phyloP scores from a whole-genome alignment of 352 stramenopile species.

The Phytopythium aichiense region DNA sequence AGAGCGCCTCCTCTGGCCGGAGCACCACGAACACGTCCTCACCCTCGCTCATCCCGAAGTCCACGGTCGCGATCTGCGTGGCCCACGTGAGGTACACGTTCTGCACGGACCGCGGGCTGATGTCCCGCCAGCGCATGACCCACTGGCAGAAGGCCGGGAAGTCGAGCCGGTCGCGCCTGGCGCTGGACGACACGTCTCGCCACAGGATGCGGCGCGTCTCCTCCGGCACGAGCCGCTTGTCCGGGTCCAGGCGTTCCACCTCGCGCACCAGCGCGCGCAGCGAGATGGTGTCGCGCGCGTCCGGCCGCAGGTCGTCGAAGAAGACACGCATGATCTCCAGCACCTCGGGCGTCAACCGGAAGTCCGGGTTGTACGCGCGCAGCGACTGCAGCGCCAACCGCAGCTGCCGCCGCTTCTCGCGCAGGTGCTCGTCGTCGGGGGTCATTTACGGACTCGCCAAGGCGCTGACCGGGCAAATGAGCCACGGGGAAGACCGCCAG shows the following conservation, averaged over 20 bases:
- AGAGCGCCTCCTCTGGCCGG: slow-evolving; percentile 27
- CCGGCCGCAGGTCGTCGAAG: slow-evolving; percentile 63
- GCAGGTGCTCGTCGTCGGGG: slow-evolving; percentile 6
- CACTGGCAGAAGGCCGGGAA: slow-evolving; percentile 71
- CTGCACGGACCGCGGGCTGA: slow-evolving; percentile 55
- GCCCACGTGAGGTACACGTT: slow-evolving; percentile 80
- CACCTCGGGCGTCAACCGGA: slow-evolving; percentile 75
- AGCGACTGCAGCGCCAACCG: slow-evolving; percentile 57
- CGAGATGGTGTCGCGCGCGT: slow-evolving; percentile 45
- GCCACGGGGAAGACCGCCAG: not conserved
- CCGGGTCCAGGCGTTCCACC: slow-evolving; percentile 62
- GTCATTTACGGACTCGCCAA: not conserved
- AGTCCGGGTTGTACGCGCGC: slow-evolving; percentile 79
- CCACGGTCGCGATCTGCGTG: slow-evolving; percentile 55
- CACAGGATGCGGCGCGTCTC: slow-evolving; percentile 43
- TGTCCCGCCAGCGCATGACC: slow-evolving; percentile 79
- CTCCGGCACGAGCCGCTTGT: slow-evolving; percentile 32
- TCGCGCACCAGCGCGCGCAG: slow-evolving; percentile 48
- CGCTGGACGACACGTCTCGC: slow-evolving; percentile 25
- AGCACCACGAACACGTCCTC: slow-evolving; percentile 69
- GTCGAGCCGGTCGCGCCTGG: slow-evolving; percentile 36
- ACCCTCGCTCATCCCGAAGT: slow-evolving; percentile 68
- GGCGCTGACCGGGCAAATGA: not conserved
- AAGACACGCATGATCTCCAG: slow-evolving; percentile 78
- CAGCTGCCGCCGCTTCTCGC: slow-evolving; percentile 26